Percentiles rank a stretch among this genome's conserved stretches.
These are phyloP conservation scores for Umbilicus rupestris DNA, from an alignment of 164 flowering plant genomes.

Conservation along the genomic window DNA sequence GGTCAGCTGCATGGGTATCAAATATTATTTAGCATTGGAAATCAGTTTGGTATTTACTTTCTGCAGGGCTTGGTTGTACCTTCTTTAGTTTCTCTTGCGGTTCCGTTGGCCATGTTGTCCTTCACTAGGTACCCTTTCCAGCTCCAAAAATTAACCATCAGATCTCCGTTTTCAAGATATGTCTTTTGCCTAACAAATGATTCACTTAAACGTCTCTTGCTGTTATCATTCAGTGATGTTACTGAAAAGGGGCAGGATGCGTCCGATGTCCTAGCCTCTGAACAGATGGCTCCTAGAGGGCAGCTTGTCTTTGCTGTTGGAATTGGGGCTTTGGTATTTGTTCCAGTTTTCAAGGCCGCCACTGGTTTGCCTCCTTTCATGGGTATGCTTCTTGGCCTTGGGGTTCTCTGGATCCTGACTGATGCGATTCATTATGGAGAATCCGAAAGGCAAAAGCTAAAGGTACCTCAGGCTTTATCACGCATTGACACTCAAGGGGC, in stretches of 20 bases:
- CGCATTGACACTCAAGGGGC: conserved; percentile 96
- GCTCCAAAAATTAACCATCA: not conserved
- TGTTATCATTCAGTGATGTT: conserved; percentile 63
- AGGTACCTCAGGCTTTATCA: conserved; percentile 95
- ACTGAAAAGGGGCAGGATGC: conserved; percentile 64
- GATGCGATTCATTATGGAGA: conserved; percentile 99
- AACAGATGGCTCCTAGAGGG: conserved; percentile 97
- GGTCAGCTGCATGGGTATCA: not conserved
- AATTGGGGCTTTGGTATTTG: conserved; percentile 81
- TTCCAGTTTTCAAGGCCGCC: conserved; percentile 90
- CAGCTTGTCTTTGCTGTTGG: conserved; percentile 86
- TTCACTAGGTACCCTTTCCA: conserved; percentile 64
- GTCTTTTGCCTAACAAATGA: not conserved
- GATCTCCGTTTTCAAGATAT: not conserved
- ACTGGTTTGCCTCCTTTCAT: conserved; percentile 95
- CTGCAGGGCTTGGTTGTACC: conserved; percentile 68
- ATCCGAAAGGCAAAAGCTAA: conserved; percentile 73
- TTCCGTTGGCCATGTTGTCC: conserved; percentile 90
- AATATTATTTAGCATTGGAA: not conserved
- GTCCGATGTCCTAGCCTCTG: conserved; percentile 66
- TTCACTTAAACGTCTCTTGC: conserved; percentile 8
- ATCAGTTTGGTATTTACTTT: conserved; percentile 14
- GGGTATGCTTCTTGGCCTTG: conserved; percentile 94
- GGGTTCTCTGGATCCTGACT: conserved; percentile 93
- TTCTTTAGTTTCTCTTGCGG: conserved; percentile 72